These are phyloP conservation scores for Fusarium sp. DNA, from an alignment of 2,329 filamentous ascomycete genomes.

Conservation along the genomic window DNA sequence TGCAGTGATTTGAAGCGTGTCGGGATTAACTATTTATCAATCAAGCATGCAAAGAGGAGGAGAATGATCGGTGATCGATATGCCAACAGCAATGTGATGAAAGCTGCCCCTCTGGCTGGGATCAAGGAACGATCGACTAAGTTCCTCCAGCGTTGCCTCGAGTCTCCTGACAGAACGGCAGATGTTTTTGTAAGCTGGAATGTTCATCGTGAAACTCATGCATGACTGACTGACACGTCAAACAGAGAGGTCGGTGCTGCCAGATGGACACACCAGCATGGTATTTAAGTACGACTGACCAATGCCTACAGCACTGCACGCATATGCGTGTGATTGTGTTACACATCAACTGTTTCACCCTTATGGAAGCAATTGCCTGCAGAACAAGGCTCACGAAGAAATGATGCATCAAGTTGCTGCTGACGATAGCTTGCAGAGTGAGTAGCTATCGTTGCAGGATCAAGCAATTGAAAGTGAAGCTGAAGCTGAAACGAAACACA, in stretches of 20 bases:
- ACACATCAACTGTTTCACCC: conserved; percentile 77
- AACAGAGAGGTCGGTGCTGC: conserved; percentile 47
- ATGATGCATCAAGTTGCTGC: conserved; percentile 77
- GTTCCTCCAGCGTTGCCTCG: conserved; percentile 65
- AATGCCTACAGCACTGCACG: conserved; percentile 60
- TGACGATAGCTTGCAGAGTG: conserved; percentile 74
- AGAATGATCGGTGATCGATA: conserved; percentile 74
- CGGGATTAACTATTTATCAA: conserved; percentile 44
- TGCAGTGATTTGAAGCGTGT: neutral
- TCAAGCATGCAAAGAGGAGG: conserved; percentile 71
- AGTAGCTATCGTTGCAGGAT: conserved; percentile 39
- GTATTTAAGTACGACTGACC: conserved; percentile 28
- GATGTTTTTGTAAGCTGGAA: conserved; percentile 68
- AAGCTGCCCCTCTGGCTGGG: conserved; percentile 63
- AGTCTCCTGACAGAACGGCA: conserved; percentile 57
- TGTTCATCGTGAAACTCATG: neutral
- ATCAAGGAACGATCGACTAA: conserved; percentile 66
- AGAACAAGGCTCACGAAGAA: conserved; percentile 64
- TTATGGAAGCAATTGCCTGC: conserved; percentile 69
- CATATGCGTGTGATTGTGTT: conserved; percentile 76
- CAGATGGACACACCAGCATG: neutral
- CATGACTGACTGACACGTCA: conserved; percentile 18
- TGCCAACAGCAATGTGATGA: conserved; percentile 74
- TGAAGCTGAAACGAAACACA: conserved; percentile 46
- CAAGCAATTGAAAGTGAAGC: neutral